Percentiles rank a stretch among this genome's conserved stretches.
These are phyloP conservation scores for Hemisphaericaspora subhashii DNA, from an alignment of 1,139 yeast genomes.

Conservation along the genomic window DNA sequence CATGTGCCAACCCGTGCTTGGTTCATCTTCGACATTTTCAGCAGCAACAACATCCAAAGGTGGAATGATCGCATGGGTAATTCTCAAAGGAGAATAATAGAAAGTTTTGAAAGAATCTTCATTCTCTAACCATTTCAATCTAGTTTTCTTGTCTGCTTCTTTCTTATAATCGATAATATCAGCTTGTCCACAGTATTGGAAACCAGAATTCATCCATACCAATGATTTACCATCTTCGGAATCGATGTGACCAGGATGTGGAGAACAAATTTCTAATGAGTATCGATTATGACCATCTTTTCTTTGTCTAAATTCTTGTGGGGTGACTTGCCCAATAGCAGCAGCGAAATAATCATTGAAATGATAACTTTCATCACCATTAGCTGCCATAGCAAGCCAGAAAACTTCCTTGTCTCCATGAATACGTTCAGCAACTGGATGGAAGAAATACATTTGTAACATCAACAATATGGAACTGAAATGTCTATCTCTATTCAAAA, in stretches of 20 bases:
- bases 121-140: conserved; percentile 23
- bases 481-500: conserved; percentile 41
- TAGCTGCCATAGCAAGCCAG: conserved; percentile 58
- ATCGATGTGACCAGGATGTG: conserved; percentile 41
- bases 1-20: conserved; percentile 35
- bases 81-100: conserved; percentile 24
- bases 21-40: conserved; percentile 31
- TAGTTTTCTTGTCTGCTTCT: conserved; percentile 21
- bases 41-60: conserved; percentile 24
- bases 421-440: conserved; percentile 38
- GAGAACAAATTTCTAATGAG: conserved; percentile 34
- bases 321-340: conserved; percentile 49
- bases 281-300: conserved; percentile 21
- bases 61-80: conserved; percentile 33
- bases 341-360: conserved; percentile 54
- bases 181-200: conserved; percentile 30
- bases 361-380: conserved; percentile 53
- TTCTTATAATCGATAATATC: conserved; percentile 21
- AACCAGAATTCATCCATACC: conserved; percentile 38
- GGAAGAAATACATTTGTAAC: conserved; percentile 40
- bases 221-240: conserved; percentile 31
- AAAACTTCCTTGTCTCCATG: conserved; percentile 69
- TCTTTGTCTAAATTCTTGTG: conserved; percentile 25
- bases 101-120: conserved; percentile 27
- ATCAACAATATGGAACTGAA: conserved; percentile 45